A percentile compares a stretch with the other conserved stretches of the same genome.
Conservation (phyloP, 2,329 filamentous ascomycete genomes). For the Mycosphaerella sp. region DNA sequence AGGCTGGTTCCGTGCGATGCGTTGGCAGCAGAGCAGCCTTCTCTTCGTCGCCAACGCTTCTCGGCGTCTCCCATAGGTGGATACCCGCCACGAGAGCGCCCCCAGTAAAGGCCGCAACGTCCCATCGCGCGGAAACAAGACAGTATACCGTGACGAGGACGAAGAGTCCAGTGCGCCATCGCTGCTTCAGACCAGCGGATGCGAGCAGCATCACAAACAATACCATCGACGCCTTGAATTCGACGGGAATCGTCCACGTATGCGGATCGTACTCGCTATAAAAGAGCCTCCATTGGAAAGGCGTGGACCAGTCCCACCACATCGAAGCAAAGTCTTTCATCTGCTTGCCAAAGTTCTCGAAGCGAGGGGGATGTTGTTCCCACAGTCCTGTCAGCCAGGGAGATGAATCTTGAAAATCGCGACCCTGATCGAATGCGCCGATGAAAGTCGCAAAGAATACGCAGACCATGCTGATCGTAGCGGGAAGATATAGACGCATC, state of each 20-base stretch:
- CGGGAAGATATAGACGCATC: conserved; percentile 12
- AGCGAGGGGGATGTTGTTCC: conserved; percentile 15
- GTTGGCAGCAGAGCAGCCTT: conserved; percentile 1
- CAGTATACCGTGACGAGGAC: conserved; percentile 4
- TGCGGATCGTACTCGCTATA: conserved; percentile 12
- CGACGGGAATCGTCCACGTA: conserved; percentile 15
- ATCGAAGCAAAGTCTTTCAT: conserved; percentile 1
- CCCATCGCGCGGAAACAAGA: conserved; percentile 10
- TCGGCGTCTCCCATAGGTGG: conserved; percentile 1
- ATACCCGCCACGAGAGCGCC: conserved; percentile 14
- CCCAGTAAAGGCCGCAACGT: conserved; percentile 13
- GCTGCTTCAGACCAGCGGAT: conserved; percentile 6
- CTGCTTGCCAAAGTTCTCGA: not conserved
- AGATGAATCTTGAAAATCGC: conserved; percentile 2
- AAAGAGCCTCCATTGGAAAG: conserved; percentile 8
- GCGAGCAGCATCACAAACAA: conserved; percentile 14
- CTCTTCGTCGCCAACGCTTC: not conserved
- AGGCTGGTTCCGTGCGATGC: not conserved
- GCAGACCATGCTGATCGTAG: conserved; percentile 14
- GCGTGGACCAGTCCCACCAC: conserved; percentile 12
- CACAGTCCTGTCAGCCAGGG: conserved; percentile 8
- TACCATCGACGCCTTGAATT: conserved; percentile 12
- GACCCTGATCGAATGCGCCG: conserved; percentile 11
- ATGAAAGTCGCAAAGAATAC: conserved; percentile 9
- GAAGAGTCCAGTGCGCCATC: conserved; percentile 5